A percentile compares a stretch with the other conserved stretches of the same genome.
These are phyloP conservation scores for Hibiscus trionum DNA, from an alignment of 345 rosid species.

Conservation along the genomic window DNA sequence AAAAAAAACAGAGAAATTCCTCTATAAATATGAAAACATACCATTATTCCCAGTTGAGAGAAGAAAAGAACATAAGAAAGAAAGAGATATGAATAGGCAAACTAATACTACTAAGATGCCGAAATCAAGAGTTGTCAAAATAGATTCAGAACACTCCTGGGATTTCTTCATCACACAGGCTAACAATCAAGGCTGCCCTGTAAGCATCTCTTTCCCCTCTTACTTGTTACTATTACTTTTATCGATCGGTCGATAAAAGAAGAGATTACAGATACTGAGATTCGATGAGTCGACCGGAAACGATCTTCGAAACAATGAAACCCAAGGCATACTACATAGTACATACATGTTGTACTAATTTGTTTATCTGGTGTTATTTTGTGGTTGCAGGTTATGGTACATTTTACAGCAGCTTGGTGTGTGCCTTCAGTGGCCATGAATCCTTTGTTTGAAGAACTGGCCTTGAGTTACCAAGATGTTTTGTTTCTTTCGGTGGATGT, in stretches of 20 bases:
- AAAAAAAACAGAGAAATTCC: neutral
- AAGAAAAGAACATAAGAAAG: neutral
- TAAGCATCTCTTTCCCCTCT: slow-evolving; percentile 6
- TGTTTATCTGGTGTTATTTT: no score
- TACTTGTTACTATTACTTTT: neutral
- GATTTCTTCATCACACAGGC: slow-evolving; percentile 28
- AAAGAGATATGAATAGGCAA: slow-evolving; percentile 16
- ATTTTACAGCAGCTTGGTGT: slow-evolving; percentile 50
- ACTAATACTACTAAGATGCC: neutral
- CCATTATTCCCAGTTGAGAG: neutral
- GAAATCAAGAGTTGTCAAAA: slow-evolving; percentile 32
- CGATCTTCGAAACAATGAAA: no score
- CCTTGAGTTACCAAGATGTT: slow-evolving; percentile 21
- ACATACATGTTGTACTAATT: no score
- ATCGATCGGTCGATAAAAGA: neutral
- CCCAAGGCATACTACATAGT: no score
- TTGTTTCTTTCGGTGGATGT: slow-evolving; percentile 38
- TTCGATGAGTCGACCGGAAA: neutral
- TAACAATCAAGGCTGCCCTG: slow-evolving; percentile 23
- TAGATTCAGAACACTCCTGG: slow-evolving; percentile 35
- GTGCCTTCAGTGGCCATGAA: slow-evolving; percentile 45
- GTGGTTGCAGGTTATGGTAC: slow-evolving; percentile 32
- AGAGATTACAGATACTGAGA: neutral
- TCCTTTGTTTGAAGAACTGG: slow-evolving; percentile 29
- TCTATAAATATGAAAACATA: neutral